Evolutionary conservation across 305 asterid genomes (phyloP), one percentile per base, ranked within the genome.

Genomic region (Euphrasia arctica): DNA sequence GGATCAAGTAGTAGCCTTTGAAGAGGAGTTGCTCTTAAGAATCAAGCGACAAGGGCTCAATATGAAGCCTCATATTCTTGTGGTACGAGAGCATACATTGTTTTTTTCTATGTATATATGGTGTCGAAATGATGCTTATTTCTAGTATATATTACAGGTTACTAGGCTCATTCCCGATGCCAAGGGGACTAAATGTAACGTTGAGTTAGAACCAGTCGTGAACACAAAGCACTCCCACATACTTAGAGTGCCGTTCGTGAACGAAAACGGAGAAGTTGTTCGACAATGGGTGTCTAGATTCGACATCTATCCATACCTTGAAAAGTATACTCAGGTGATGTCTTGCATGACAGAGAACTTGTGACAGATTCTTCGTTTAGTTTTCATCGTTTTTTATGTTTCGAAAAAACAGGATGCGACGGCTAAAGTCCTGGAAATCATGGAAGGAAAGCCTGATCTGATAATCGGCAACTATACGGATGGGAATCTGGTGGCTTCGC

Each of bases 401-500:
- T 36, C 7, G 42, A 36, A 36, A 36, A 55, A 61, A 67, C 58
- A 90, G 94, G 97, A 92, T 62, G 93, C 95, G 25, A 12, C 86
- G 2, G 69, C 62, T 56, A 89, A 87, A 73, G 84, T 92, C 64
- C 31, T 81, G 2, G 95, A 85, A 74, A 62, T 82, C 47, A 85
- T 91, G 97, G 96, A 91, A 70, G 95, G 93, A 55, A 91, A 89
- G 71, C 98, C 97, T 42, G 96, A 91, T 78, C 77, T 91, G n/a
- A 82, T 91, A 4, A 68, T 91, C 25, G 98, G 97, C 2, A 91
- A 91, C 81, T 91, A 91, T 52, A 81, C 90, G 7, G 98, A 89
- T 66, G 98, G 98, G 73, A 91, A 91, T 79, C 69, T 91, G 67
- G 98, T 89, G 76, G 98, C 97, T 6, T 80, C 98, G 13, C 89